These are phyloP conservation scores for Geosmithia flava DNA, from an alignment of 2,329 filamentous ascomycete genomes.

Conservation along the genomic window DNA sequence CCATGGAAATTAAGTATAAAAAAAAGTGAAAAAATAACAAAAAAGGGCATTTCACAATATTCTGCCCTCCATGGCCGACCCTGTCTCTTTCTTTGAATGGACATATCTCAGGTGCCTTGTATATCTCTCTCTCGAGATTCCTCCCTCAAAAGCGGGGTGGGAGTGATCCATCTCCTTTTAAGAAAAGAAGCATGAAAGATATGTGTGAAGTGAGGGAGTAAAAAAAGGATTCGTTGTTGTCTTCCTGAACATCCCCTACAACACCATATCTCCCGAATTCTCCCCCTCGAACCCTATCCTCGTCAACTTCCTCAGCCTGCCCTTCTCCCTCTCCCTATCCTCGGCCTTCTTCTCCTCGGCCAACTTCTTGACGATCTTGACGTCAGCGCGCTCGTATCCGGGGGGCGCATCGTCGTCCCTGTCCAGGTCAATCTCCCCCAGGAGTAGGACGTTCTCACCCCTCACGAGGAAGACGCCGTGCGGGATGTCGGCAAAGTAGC, in stretches of 20 bases:
- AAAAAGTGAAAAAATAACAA: not conserved
- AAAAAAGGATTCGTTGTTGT: too few relatives aligned
- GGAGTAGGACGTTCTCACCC: conserved; percentile 90
- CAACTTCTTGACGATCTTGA: conserved; percentile 57
- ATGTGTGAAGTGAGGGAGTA: too few relatives aligned
- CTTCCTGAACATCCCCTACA: conserved; percentile 27
- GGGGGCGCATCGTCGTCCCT: conserved; percentile 81
- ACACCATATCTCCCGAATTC: conserved; percentile 60
- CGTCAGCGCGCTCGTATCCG: conserved; percentile 52
- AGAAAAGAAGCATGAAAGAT: too few relatives aligned
- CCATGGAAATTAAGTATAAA: not conserved
- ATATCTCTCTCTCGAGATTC: conserved; percentile 4
- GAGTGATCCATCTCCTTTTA: too few relatives aligned
- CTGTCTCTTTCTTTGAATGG: conserved; percentile 1
- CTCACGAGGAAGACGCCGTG: conserved; percentile 85
- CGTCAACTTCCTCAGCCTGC: conserved; percentile 56
- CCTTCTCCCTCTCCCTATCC: conserved; percentile 64
- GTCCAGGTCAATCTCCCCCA: conserved; percentile 95
- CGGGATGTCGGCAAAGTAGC: conserved; percentile 70
- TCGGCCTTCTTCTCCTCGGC: conserved; percentile 58
- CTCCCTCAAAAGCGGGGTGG: too few relatives aligned
- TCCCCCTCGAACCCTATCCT: conserved; percentile 82
- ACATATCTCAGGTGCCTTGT: not conserved
- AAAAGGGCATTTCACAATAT: conserved; percentile 50
- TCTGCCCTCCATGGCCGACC: conserved; percentile 29